These are phyloP conservation scores for Penicillium vulpinum DNA, from an alignment of 2,329 filamentous ascomycete genomes.

Conservation along the genomic window DNA sequence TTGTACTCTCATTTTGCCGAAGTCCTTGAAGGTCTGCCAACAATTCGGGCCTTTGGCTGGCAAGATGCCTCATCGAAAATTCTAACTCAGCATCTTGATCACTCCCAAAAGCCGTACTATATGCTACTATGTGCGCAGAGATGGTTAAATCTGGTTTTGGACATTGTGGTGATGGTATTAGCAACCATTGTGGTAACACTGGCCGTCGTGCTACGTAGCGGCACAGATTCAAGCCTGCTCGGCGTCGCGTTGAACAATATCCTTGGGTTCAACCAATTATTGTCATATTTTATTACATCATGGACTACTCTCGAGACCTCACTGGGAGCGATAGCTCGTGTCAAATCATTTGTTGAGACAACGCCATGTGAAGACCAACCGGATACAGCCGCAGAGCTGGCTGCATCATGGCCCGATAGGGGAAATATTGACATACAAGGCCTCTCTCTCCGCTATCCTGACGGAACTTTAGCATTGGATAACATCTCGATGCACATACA, in stretches of 20 bases:
- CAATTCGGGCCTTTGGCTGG: slow-evolving; percentile 3
- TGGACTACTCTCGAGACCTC: not conserved
- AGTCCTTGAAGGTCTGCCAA: not conserved
- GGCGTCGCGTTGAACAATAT: not conserved
- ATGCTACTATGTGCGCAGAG: not conserved
- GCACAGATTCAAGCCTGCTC: not conserved
- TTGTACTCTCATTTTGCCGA: slow-evolving; percentile 1
- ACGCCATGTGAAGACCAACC: not conserved
- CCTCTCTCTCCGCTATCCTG: not conserved
- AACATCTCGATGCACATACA: not conserved
- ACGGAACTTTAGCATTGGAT: not conserved
- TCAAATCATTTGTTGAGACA: not conserved
- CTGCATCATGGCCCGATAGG: not conserved
- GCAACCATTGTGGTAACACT: not conserved
- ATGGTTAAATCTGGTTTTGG: not conserved
- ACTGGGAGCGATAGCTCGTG: not conserved
- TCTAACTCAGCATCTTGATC: not conserved
- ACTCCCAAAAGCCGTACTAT: not conserved
- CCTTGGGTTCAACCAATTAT: not conserved
- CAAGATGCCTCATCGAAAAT: not conserved
- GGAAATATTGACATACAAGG: not conserved
- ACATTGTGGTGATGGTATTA: not conserved
- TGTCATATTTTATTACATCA: not conserved
- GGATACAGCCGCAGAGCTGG: not conserved
- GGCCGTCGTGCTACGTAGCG: not conserved